phyloP scores from a whole-genome alignment of 352 stramenopile genomes.

The Phytophthora pistaciae region DNA sequence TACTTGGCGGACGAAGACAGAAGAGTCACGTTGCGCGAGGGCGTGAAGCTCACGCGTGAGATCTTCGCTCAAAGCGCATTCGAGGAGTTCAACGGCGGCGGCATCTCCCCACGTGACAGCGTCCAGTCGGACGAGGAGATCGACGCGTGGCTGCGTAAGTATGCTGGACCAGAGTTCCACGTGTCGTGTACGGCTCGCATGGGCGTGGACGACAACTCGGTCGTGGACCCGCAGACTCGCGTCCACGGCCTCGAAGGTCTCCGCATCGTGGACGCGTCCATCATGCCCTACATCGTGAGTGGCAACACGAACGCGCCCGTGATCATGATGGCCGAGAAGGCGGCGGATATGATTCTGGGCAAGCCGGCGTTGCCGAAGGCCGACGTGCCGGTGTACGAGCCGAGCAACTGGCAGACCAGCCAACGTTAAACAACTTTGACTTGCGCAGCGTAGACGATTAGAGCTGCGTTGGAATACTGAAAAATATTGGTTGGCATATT shows the following conservation, averaged over 20 bases:
- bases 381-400: slow-evolving; percentile 67
- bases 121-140: slow-evolving; percentile 74
- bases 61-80: slow-evolving; percentile 88
- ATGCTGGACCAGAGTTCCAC: slow-evolving; percentile 86
- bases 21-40: slow-evolving; percentile 70
- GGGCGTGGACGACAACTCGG: slow-evolving; percentile 74
- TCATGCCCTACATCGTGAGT: slow-evolving; percentile 95
- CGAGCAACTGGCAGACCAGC: slow-evolving; percentile 64
- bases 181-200: slow-evolving; percentile 89
- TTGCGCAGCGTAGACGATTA: not conserved
- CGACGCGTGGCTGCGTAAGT: slow-evolving; percentile 81
- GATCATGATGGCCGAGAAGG: slow-evolving; percentile 94
- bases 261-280: slow-evolving; percentile 92
- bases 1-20: slow-evolving; percentile 81
- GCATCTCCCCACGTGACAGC: slow-evolving; percentile 64
- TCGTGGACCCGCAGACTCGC: slow-evolving; percentile 86
- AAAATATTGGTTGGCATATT: not conserved
- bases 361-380: slow-evolving; percentile 68
- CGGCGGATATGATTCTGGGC: slow-evolving; percentile 90
- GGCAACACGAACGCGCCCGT: slow-evolving; percentile 94
- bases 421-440: slow-evolving; percentile 42
- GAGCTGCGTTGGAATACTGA: slow-evolving; percentile 2
- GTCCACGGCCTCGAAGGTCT: slow-evolving; percentile 90
- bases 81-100: slow-evolving; percentile 74
- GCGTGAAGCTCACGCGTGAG: slow-evolving; percentile 78